A percentile compares a stretch with the other conserved stretches of the same genome.
Conservation (phyloP, 2,329 filamentous ascomycete species). For the Colletotrichum ledebouriae region DNA sequence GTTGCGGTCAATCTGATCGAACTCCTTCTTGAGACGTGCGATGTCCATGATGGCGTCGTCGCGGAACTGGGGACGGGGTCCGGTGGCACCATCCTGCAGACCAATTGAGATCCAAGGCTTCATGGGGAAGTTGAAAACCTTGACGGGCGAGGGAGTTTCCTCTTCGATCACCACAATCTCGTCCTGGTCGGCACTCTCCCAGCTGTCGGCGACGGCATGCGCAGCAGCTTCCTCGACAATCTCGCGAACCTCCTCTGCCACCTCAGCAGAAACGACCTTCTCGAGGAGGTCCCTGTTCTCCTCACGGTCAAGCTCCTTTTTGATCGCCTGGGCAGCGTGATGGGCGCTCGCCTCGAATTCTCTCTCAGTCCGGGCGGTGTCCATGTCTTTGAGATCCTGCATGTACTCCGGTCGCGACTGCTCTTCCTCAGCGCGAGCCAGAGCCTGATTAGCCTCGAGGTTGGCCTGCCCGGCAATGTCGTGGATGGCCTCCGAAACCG, state of each 20-base stretch:
- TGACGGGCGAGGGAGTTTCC: slow-evolving; percentile 74
- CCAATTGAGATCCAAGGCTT: slow-evolving; percentile 94
- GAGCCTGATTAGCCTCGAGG: slow-evolving; percentile 72
- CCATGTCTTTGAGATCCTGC: slow-evolving; percentile 64
- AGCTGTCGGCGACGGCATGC: slow-evolving; percentile 81
- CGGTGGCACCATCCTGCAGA: slow-evolving; percentile 70
- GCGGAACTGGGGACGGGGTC: slow-evolving; percentile 74
- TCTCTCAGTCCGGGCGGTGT: slow-evolving; percentile 64
- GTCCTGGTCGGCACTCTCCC: slow-evolving; percentile 88
- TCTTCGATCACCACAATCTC: slow-evolving; percentile 75
- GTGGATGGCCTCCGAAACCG: slow-evolving; percentile 77
- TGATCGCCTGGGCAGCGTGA: slow-evolving; percentile 61
- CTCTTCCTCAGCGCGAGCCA: slow-evolving; percentile 72
- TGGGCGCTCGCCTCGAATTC: slow-evolving; percentile 67
- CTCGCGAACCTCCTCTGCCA: slow-evolving; percentile 63
- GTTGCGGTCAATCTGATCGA: slow-evolving; percentile 96
- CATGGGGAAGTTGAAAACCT: slow-evolving; percentile 96
- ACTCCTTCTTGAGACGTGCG: slow-evolving; percentile 95
- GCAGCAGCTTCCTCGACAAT: slow-evolving; percentile 70
- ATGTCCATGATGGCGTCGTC: slow-evolving; percentile 91
- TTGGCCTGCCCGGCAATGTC: slow-evolving; percentile 70
- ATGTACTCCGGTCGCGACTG: slow-evolving; percentile 69
- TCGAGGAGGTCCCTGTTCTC: slow-evolving; percentile 68
- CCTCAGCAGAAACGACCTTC: slow-evolving; percentile 62
- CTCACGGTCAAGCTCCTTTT: slow-evolving; percentile 68